phyloP scores from a whole-genome alignment of 2,329 filamentous ascomycete genomes.

The Talaromyces atroroseus region DNA sequence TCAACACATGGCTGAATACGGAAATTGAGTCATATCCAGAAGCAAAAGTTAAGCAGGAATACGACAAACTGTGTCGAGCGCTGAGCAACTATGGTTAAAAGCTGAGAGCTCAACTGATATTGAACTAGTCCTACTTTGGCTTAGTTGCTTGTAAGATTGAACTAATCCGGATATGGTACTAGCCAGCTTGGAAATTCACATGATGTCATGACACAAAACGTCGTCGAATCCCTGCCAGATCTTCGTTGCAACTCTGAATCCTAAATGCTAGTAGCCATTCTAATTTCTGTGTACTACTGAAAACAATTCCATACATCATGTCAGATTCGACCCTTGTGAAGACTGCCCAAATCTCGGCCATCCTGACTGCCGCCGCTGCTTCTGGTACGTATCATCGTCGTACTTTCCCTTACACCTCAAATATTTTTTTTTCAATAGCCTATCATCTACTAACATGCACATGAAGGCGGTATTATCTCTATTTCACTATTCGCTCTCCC shows the following conservation, averaged over 20 bases:
- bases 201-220: background rate
- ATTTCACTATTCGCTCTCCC: constrained; percentile 24
- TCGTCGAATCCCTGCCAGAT: background rate
- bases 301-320: constrained; percentile 4
- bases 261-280: too few species aligned
- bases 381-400: constrained; percentile 9
- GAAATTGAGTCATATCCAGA: too few species aligned
- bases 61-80: too few species aligned
- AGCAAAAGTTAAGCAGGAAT: too few species aligned
- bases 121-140: background rate
- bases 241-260: background rate
- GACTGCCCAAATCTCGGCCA: constrained; percentile 12
- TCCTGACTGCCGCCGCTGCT: constrained; percentile 9
- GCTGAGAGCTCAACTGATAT: background rate
- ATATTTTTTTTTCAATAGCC: background rate
- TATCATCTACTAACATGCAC: background rate
- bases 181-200: background rate
- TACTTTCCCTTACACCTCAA: background rate
- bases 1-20: too few species aligned
- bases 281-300: background rate
- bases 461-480: constrained; percentile 24
- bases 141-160: background rate
- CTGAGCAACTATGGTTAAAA: too few species aligned
- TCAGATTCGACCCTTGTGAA: constrained; percentile 11
- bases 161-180: background rate